Base-by-base conservation (phyloP, 257 asterid species). In the Nicotiana otophora region DNA sequence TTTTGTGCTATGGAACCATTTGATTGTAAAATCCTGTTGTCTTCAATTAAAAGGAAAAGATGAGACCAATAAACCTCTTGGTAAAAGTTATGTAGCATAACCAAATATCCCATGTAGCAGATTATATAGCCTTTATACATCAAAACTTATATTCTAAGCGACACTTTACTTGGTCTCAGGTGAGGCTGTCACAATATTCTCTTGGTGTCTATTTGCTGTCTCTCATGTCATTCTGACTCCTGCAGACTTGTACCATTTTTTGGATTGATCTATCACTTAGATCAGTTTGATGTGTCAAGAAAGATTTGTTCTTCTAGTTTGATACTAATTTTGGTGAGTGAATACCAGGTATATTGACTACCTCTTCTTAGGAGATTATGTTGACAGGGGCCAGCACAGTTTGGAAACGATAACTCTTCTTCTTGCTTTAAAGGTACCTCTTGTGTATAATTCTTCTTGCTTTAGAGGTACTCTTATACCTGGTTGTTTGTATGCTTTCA, bases 351-450 rank as follows among this genome's bases (percentile, higher is more conserved):
- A 96, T 83, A 93, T 96, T 81, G 99, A 96, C 85, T 94, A 96
- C 90, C 97, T 96, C 85, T 94, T 96, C 90, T 86, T 96, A 92
- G 99, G 99, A 86, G 99, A 96, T 90, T 96, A 96, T 88, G 99
- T 96, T 87, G 99, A 96, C 84, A 97, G 99, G 62, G 99, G 99
- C 76, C 99, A 96, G 80, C 99, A 96, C 88, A 96, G 98, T 89
- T 86, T 96, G 96, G 99, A 96, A 83, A 92, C 95, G 51, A 96
- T 94, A 31, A 91, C 96, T 72, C 98, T 96, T 91, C 99, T 96
- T 87, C 87, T 96, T 82, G 97, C 99, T 53, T 84, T 93, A 84
- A 96, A 96, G 98, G 99, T 94, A 89, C 46, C 31, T 9, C 51
- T 42, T 42, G 51, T 42, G 51, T 42, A 12, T 42, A 42, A 42